Percentiles rank a stretch among this genome's conserved stretches.
Evolutionary conservation across 2,329 filamentous ascomycete species (phyloP).

Genomic region (Thyridium curvatum): DNA sequence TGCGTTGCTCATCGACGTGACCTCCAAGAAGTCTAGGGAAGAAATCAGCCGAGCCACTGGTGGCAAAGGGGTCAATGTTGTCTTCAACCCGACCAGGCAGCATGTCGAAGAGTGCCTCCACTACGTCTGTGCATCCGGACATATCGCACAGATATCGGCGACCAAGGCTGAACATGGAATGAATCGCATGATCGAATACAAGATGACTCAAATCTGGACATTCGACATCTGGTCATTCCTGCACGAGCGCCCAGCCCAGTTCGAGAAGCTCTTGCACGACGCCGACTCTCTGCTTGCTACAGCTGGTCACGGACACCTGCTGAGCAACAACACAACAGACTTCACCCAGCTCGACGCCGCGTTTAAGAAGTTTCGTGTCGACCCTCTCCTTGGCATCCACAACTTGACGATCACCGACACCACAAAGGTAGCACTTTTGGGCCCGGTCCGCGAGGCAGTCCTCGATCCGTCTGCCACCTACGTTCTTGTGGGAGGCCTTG

Average conservation of each 20-base stretch:
- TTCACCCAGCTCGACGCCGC: conserved; percentile 5
- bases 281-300: too few species aligned
- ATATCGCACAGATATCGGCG: too few species aligned
- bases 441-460: neutral
- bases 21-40: too few species aligned
- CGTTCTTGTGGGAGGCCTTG: conserved; percentile 48
- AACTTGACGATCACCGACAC: neutral
- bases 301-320: too few species aligned
- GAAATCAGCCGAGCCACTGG: conserved; percentile 15
- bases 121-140: conserved; percentile 19
- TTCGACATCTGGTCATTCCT: conserved; percentile 12
- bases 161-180: neutral
- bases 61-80: conserved; percentile 29
- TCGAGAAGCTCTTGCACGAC: conserved; percentile 5
- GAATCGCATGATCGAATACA: too few species aligned
- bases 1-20: too few species aligned
- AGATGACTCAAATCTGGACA: too few species aligned
- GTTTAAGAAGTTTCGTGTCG: neutral
- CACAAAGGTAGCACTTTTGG: neutral
- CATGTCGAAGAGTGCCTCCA: conserved; percentile 21
- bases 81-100: conserved; percentile 38
- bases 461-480: conserved; percentile 32
- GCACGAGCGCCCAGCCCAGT: conserved; percentile 3
- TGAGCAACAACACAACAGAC: neutral
- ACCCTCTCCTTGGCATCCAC: conserved; percentile 1